Evolutionary conservation across 2,329 filamentous ascomycete genomes (phyloP).

Genomic region (Zymoseptoria tritici): DNA sequence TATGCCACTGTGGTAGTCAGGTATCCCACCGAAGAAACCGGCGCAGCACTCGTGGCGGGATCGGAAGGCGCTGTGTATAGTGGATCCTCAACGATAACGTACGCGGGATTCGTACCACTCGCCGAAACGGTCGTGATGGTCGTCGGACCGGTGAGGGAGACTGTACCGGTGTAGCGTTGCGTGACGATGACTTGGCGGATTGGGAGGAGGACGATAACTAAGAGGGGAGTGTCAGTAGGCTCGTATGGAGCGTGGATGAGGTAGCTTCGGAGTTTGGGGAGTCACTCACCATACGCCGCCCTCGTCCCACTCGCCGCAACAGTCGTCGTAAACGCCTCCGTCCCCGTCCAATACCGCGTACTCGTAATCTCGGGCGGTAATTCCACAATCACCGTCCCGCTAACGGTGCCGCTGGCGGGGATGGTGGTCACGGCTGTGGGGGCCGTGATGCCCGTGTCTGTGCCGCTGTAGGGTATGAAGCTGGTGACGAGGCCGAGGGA

Average conservation of each 20-base stretch:
- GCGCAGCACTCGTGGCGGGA: background rate
- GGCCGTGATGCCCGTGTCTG: background rate
- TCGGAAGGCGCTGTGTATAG: background rate
- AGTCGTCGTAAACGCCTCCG: background rate
- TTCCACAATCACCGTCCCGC: slow-evolving; percentile 3
- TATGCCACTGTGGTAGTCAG: slow-evolving; percentile 4
- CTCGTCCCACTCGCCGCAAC: background rate
- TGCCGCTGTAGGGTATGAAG: background rate
- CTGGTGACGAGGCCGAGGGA: background rate
- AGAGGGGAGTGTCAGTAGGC: too few relatives aligned
- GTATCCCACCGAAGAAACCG: background rate
- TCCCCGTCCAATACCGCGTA: background rate
- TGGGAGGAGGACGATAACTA: background rate
- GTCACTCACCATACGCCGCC: background rate
- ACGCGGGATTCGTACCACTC: background rate
- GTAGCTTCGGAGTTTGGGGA: too few relatives aligned
- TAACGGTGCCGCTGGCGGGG: slow-evolving; percentile 1
- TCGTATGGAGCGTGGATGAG: too few relatives aligned
- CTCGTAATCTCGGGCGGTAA: background rate
- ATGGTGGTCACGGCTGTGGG: background rate
- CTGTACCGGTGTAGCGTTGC: background rate
- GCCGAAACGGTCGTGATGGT: slow-evolving; percentile 2
- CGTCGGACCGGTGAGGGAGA: background rate
- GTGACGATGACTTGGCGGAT: background rate
- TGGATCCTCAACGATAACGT: background rate